Base-by-base conservation (phyloP, 164 flowering plant species). In the Stephania yunnanensis region DNA sequence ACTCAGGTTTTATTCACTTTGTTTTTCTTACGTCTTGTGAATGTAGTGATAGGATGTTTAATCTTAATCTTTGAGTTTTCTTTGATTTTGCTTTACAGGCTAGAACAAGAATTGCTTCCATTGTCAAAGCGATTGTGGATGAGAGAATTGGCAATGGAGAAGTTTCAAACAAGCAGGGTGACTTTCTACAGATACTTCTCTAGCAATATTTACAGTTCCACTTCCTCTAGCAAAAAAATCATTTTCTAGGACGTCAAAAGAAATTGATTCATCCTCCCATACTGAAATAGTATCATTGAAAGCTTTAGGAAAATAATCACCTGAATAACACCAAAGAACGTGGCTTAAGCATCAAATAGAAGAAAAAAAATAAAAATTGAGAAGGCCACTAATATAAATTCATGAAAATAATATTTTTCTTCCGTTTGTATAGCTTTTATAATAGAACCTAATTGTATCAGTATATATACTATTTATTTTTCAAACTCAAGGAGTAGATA, bases 181-280 rank as follows among this genome's bases (percentile, higher is more conserved):
- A n/a, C n/a, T n/a, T n/a, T n/a, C n/a, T n/a, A n/a, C n/a, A n/a
- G n/a, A n/a, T n/a, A n/a, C n/a, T n/a, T n/a, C n/a, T n/a, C n/a
- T n/a, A n/a, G n/a, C 68, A 71, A 92, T 79, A 70, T 80, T 89
- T 30, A 86, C 87, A 82, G 78, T 89, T 53, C 81, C 84, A 65
- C 88, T 86, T 53, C 81, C 84, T 58, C 88, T 86, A 66, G 93
- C 88, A 79, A 88, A 87, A 77, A 85, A 84, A 82, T 91, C 97
- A 79, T 92, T 93, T 69, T 69, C 87, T 36, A 90, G 78, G 65
- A 75, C 86, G 81, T 91, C 85, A 70, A 95, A 92, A 77, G 92
- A 87, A 76, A 90, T 74, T n/a, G 99, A 92, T 80, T 95, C 93
- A 64, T 95, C 97, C 84, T 95, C 97, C 99, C 98, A 95, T 15